phyloP scores from a whole-genome alignment of 345 rosid species.

The Xanthoceras sorbifolium region DNA sequence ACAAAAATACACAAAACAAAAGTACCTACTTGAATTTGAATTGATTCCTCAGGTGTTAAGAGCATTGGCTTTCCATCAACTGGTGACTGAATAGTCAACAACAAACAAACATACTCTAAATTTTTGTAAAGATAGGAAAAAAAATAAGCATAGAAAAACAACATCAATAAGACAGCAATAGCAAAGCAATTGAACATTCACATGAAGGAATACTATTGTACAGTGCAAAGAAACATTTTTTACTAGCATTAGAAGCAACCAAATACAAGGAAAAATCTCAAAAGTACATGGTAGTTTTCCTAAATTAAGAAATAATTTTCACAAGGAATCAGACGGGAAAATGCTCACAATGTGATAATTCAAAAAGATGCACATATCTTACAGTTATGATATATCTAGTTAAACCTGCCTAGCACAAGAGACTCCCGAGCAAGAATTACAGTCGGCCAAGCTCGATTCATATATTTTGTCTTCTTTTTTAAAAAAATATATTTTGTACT shows the following conservation, averaged over 20 bases:
- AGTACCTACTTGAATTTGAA: conserved; percentile 69
- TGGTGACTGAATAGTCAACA: conserved; percentile 58
- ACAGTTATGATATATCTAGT: background rate
- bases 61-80: conserved; percentile 86
- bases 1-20: background rate
- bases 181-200: background rate
- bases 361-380: background rate
- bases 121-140: conserved; percentile 8
- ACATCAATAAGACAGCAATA: background rate
- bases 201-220: background rate
- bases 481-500: conserved; percentile 1
- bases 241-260: background rate
- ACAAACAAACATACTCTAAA: conserved; percentile 4
- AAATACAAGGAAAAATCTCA: background rate
- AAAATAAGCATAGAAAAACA: conserved; percentile 2
- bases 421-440: background rate
- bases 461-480: conserved; percentile 4
- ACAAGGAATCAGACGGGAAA: background rate
- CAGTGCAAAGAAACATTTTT: background rate
- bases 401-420: background rate
- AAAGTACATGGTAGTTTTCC: background rate
- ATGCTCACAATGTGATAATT: background rate
- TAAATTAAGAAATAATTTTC: background rate
- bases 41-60: conserved; percentile 83
- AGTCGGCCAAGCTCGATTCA: background rate